These are phyloP conservation scores for Solanum raphanifolium DNA, from an alignment of 257 asterid species.

Conservation along the genomic window DNA sequence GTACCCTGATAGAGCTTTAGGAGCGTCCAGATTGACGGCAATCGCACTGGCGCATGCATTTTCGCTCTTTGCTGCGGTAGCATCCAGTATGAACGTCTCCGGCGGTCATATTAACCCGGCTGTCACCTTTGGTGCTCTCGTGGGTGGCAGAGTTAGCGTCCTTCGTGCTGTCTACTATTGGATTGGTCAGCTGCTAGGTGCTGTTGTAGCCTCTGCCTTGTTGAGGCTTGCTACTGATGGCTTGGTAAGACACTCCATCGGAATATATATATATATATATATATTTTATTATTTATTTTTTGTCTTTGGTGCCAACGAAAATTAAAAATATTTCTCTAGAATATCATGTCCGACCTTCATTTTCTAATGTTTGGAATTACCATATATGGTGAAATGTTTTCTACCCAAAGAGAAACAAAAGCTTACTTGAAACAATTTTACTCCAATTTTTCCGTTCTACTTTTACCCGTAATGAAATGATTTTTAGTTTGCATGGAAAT, in stretches of 20 bases:
- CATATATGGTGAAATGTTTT: no score
- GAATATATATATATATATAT: no score
- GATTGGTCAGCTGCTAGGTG: constrained; percentile 88
- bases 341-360: no score
- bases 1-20: constrained; percentile 35
- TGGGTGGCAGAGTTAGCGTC: constrained; percentile 68
- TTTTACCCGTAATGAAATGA: no score
- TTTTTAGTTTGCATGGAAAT: no score
- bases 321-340: no score
- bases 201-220: constrained; percentile 62
- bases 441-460: no score
- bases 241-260: constrained; percentile 23
- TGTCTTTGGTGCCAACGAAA: no score
- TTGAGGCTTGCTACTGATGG: constrained; percentile 62
- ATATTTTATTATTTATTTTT: no score
- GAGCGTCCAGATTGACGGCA: constrained; percentile 46
- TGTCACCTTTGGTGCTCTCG: constrained; percentile 82
- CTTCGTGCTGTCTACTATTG: constrained; percentile 78
- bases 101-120: constrained; percentile 96
- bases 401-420: no score
- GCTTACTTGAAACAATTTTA: not conserved
- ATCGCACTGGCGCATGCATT: constrained; percentile 72
- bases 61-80: constrained; percentile 67
- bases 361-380: no score
- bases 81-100: constrained; percentile 78